Evolutionary conservation across 768 basidiomycete genomes (phyloP), one percentile per base, ranked within the genome.

Genomic region (Russula emetica): DNA sequence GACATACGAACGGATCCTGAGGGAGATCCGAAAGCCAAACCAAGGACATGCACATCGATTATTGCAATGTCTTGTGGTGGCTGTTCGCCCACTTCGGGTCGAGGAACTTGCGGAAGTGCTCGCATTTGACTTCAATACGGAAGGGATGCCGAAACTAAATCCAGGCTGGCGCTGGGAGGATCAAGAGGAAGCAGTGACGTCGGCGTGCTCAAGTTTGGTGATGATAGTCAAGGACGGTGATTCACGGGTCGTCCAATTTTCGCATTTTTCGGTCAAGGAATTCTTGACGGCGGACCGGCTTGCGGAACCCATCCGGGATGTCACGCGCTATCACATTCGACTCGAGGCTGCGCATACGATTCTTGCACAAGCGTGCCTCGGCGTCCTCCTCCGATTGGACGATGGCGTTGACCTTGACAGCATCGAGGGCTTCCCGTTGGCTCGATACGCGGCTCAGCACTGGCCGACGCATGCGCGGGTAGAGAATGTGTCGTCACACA

Each of bases 1-100:
- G 28, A 61, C 60, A 5, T 61, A 61, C n/a, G 51, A 53, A 38
- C 60, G 60, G 0, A 53, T 61, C 22, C 22, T 61, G 20, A 20
- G 42, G 26, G 51, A 54, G 28, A 61, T 61, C 30, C 30, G n/a
- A 34, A 44, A 45, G 10, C n/a, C 60, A 1, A 54, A 61, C 3
- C 30, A 42, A 22, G 22, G 22, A 44, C n/a, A 54, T 53, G 60
- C 60, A 1, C 51, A 40, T 32, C 60, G 50, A 20, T 11, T 61
- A 28, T 45, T 61, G n/a, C 60, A 54, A 34, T 61, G 51, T 36
- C 51, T 61, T 1, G 49, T 34, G 0, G 50, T 16, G 3, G 51
- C 60, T 5, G 26, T 42, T 61, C 60, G 60, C n/a, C 60, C 60
- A 1, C 60, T 61, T n/a, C 9, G 14, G 0, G 51, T 61, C 22